Conservation (phyloP, 148 eudicot species). For the Drosera capensis region DNA sequence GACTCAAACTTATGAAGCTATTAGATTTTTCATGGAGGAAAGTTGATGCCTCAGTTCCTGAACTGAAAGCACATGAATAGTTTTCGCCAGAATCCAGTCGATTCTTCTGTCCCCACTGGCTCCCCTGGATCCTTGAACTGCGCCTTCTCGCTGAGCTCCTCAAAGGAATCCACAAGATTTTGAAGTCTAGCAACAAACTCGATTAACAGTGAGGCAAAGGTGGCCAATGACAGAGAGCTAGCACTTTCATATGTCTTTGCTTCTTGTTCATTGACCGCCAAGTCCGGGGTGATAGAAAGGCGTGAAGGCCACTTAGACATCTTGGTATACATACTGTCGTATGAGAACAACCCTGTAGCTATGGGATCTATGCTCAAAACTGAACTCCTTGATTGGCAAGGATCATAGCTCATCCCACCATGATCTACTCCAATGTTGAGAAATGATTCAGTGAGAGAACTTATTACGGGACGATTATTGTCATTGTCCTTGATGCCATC, state of each 20-base stretch:
- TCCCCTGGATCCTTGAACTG: slow-evolving; percentile 36
- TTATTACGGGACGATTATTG: slow-evolving; percentile 14
- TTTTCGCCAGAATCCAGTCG: background rate
- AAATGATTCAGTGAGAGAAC: slow-evolving; percentile 22
- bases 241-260: background rate
- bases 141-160: slow-evolving; percentile 57
- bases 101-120: background rate
- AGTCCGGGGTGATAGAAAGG: background rate
- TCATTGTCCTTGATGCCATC: slow-evolving; percentile 19
- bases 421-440: slow-evolving; percentile 10
- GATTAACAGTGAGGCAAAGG: slow-evolving; percentile 52
- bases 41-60: background rate
- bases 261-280: slow-evolving; percentile 6
- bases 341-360: background rate
- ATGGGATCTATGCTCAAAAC: background rate
- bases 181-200: slow-evolving; percentile 83
- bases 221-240: slow-evolving; percentile 33
- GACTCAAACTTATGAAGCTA: too few species aligned
- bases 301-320: background rate
- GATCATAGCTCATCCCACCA: background rate
- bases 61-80: background rate
- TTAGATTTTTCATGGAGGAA: too few species aligned
- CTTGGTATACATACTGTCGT: background rate
- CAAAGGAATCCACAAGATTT: slow-evolving; percentile 48
- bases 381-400: background rate